These are phyloP conservation scores for Penicillium sp. DNA, from an alignment of 2,329 filamentous ascomycete genomes.

Conservation along the genomic window DNA sequence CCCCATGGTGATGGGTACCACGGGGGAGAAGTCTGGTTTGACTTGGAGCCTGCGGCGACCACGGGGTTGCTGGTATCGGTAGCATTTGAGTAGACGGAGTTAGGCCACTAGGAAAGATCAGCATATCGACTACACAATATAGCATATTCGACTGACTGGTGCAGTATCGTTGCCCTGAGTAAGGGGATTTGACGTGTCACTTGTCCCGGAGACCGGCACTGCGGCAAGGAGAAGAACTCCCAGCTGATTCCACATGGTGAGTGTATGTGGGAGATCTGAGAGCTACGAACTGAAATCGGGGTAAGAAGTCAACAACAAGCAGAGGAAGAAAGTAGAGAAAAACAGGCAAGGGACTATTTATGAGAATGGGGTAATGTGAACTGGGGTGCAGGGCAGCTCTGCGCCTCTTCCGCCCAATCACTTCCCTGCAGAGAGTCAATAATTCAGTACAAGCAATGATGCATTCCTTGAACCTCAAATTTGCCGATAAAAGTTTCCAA, in stretches of 20 bases:
- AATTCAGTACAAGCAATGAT: not conserved
- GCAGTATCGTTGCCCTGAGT: not conserved
- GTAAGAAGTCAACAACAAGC: not conserved
- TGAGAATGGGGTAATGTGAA: not conserved
- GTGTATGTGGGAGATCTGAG: not conserved
- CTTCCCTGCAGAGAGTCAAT: not conserved
- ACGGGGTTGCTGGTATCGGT: not conserved
- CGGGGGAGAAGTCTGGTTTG: not conserved
- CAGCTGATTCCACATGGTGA: not conserved
- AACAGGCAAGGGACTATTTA: not conserved
- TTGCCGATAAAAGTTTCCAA: not conserved
- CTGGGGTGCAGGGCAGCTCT: not conserved
- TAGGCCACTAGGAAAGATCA: not conserved
- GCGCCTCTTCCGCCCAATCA: not conserved
- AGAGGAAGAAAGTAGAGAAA: not conserved
- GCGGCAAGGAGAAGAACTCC: not conserved
- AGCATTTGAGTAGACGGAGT: not conserved
- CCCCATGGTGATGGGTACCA: constrained; percentile 11
- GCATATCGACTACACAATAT: not conserved
- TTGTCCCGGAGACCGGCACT: not conserved
- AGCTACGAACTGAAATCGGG: not conserved
- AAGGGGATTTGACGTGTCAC: not conserved
- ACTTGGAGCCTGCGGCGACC: not conserved
- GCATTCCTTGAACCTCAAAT: not conserved
- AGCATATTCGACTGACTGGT: not conserved